phyloP scores from a whole-genome alignment of 768 basidiomycete species.

The Rhodotorula babjevae region DNA sequence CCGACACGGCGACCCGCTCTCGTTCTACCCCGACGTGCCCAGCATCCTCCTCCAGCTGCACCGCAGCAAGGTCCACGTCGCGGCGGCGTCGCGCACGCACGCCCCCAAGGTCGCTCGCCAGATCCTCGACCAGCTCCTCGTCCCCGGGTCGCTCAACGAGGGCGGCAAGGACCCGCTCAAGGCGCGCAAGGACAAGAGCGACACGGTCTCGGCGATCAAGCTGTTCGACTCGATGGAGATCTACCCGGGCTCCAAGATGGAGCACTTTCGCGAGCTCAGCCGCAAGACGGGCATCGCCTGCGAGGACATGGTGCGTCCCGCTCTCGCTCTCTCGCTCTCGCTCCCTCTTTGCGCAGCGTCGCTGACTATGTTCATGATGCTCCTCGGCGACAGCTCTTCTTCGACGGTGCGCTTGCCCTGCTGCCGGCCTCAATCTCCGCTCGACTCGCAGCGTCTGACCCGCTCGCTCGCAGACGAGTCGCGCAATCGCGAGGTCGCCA shows the following conservation, averaged over 20 bases:
- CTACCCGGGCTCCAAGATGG: conserved; percentile 50
- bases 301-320: conserved; percentile 63
- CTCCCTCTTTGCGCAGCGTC: neutral
- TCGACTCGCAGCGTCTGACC: too few species aligned
- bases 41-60: conserved; percentile 86
- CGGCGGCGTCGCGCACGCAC: conserved; percentile 78
- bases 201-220: conserved; percentile 41
- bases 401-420: conserved; percentile 59
- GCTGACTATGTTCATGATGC: neutral
- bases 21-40: conserved; percentile 52
- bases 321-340: neutral
- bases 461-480: conserved; percentile 32
- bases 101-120: conserved; percentile 68
- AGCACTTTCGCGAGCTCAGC: conserved; percentile 72
- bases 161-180: conserved; percentile 42
- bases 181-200: conserved; percentile 7
- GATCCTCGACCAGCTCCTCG: conserved; percentile 56
- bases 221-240: conserved; percentile 51
- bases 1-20: conserved; percentile 37
- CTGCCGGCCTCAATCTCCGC: neutral
- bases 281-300: conserved; percentile 70
- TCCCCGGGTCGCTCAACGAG: conserved; percentile 42
- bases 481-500: conserved; percentile 34
- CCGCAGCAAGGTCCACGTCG: conserved; percentile 94
- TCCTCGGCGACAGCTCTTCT: conserved; percentile 52